Evolutionary conservation across 768 basidiomycete species (phyloP).

Genomic region (Termitomyces sp.): DNA sequence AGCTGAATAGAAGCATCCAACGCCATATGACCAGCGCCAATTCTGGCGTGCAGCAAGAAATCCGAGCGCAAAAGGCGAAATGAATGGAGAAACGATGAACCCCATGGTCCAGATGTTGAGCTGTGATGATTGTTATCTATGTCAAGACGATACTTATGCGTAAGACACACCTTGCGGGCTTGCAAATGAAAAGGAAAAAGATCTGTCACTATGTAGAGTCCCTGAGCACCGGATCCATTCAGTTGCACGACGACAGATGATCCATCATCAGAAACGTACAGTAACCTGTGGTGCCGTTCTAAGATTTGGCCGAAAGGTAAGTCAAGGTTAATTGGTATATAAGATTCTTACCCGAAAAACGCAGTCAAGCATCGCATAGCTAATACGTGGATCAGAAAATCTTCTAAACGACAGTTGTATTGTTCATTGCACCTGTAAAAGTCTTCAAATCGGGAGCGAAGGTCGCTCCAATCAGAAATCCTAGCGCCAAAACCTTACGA

Average conservation of each 20-base stretch:
- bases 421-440: slow-evolving; percentile 29
- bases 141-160: background rate
- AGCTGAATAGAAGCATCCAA: slow-evolving; percentile 55
- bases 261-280: slow-evolving; percentile 11
- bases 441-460: slow-evolving; percentile 48
- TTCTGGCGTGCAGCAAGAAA: slow-evolving; percentile 59
- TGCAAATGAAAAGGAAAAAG: slow-evolving; percentile 59
- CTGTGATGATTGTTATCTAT: slow-evolving; percentile 24
- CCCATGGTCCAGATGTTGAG: slow-evolving; percentile 74
- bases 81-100: slow-evolving; percentile 62
- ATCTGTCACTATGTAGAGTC: slow-evolving; percentile 49
- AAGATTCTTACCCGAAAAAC: slow-evolving; percentile 23
- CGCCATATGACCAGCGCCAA: slow-evolving; percentile 68
- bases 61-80: slow-evolving; percentile 65
- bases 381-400: slow-evolving; percentile 1
- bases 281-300: slow-evolving; percentile 54
- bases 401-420: background rate
- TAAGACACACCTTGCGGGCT: slow-evolving; percentile 40
- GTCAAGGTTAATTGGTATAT: background rate
- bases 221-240: slow-evolving; percentile 18
- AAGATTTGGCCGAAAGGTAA: background rate
- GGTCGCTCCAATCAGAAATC: slow-evolving; percentile 49
- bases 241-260: background rate
- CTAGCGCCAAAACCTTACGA: slow-evolving; percentile 42
- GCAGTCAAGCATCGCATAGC: slow-evolving; percentile 32